Base-by-base conservation (phyloP, 148 eudicot species). In the Gaultheria prostrata region DNA sequence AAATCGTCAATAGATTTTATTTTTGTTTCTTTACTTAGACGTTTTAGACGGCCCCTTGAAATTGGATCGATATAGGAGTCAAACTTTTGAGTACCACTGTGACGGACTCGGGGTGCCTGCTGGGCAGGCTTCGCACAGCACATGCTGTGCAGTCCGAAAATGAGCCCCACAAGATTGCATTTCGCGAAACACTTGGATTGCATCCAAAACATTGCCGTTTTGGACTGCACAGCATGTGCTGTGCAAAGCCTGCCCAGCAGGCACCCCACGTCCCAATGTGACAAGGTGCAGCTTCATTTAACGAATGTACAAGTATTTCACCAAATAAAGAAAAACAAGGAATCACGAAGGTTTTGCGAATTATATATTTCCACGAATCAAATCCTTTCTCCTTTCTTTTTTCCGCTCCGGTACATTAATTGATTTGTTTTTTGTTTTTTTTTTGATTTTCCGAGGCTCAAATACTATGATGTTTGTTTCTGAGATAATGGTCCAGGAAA, bases 401-500 rank as follows among this genome's bases (percentile, higher is more conserved):
- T 39, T 39, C 0, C 4, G 43, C 43, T 0, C 43, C 43, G 43
- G n/a, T 18, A 21, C n/a, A 3, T 20, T 12, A 8, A 57, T 20
- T 8, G 28, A n/a, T n/a, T 10, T 3, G 0, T 21, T 59, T 26
- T 65, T 61, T 8, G 13, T 48, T 48, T 0, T 61, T 61, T 24
- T 30, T 14, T 70, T 13, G 35, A 71, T 71, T 9, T 11, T 26
- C 26, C 11, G 33, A 28, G 8, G 28, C 71, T 65, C 71, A 65
- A 65, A 65, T 65, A 26, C 26, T 63, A 11, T 24, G 13, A 57
- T 57, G 65, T 26, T 63, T 24, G 30, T 63, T 8, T 63, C 11
- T 12, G 7, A 26, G 14, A 26, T 32, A 43, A 8, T 73, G 76
- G 17, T 61, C n/a, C 76, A 95, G 98, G 71, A 50, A 6, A 70